These are phyloP conservation scores for Penstemon newberryi DNA, from an alignment of 257 asterid genomes.

Conservation along the genomic window DNA sequence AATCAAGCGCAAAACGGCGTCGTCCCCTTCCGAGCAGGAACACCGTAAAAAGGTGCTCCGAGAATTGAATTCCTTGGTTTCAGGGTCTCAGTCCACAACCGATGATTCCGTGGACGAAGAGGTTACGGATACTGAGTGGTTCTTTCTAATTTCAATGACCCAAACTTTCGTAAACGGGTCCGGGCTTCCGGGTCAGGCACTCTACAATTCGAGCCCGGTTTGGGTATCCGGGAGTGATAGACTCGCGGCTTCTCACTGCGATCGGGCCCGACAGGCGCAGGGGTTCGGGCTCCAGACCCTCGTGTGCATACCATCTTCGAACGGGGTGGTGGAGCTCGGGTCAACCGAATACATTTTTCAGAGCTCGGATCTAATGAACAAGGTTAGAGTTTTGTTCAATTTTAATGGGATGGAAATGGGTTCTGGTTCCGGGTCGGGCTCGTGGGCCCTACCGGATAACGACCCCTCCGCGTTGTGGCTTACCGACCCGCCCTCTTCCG, in stretches of 20 bases:
- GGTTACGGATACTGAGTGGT: constrained; percentile 91
- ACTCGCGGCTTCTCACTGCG: constrained; percentile 55
- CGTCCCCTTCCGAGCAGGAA: constrained; percentile 59
- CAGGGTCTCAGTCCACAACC: constrained; percentile 40
- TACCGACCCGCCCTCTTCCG: constrained; percentile 50
- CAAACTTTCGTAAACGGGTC: constrained; percentile 62
- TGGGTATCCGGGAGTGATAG: constrained; percentile 70
- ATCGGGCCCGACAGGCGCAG: constrained; percentile 72
- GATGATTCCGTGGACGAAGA: constrained; percentile 71
- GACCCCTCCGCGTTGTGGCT: constrained; percentile 73
- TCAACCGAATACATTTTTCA: constrained; percentile 68
- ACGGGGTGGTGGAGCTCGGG: constrained; percentile 90
- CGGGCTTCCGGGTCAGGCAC: constrained; percentile 85
- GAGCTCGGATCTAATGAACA: constrained; percentile 71
- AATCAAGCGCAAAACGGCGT: constrained; percentile 38
- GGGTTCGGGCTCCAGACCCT: constrained; percentile 70
- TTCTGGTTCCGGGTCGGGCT: constrained; percentile 48
- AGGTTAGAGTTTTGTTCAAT: constrained; percentile 65
- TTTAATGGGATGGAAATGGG: constrained; percentile 52
- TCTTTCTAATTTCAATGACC: constrained; percentile 81
- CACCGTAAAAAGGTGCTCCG: constrained; percentile 72
- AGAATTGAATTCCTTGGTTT: constrained; percentile 69
- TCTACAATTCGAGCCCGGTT: constrained; percentile 57
- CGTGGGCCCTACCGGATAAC: constrained; percentile 52
- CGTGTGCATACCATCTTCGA: constrained; percentile 70